These are phyloP conservation scores for Grosmannia clavigera DNA, from an alignment of 2,329 filamentous ascomycete species.

Conservation along the genomic window DNA sequence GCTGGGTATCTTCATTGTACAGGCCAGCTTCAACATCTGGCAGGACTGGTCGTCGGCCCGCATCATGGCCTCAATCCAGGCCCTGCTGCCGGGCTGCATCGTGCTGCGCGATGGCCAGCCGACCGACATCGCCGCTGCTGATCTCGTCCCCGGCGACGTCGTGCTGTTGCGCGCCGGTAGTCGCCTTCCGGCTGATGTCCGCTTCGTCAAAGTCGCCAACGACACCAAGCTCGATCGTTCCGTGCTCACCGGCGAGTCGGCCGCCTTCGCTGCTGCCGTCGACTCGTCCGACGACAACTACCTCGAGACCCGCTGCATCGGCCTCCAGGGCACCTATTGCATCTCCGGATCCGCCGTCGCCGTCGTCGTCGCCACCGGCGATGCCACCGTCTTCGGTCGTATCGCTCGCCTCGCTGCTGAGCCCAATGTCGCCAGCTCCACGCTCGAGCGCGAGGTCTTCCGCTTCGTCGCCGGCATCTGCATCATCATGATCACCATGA, in stretches of 20 bases:
- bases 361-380: conserved; percentile 59
- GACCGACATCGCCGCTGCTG: conserved; percentile 26
- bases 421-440: conserved; percentile 54
- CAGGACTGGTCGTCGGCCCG: conserved; percentile 65
- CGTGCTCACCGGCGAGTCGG: conserved; percentile 59
- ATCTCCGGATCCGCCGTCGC: conserved; percentile 55
- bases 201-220: conserved; percentile 58
- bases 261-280: conserved; percentile 49
- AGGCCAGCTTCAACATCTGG: conserved; percentile 57
- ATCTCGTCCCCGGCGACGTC: conserved; percentile 62
- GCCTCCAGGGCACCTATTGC: conserved; percentile 69
- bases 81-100: conserved; percentile 66
- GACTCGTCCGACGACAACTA: conserved; percentile 62
- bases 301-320: conserved; percentile 64
- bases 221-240: conserved; percentile 63
- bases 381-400: conserved; percentile 61
- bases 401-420: conserved; percentile 62
- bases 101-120: conserved; percentile 46
- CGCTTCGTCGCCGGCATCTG: conserved; percentile 63
- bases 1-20: conserved; percentile 54
- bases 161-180: conserved; percentile 57
- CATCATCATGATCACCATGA: conserved; percentile 56
- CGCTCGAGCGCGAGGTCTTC: conserved; percentile 59
- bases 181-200: conserved; percentile 61
- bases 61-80: conserved; percentile 70